Evolutionary conservation across 768 basidiomycete species (phyloP).

Genomic region (Obba rivulosa): DNA sequence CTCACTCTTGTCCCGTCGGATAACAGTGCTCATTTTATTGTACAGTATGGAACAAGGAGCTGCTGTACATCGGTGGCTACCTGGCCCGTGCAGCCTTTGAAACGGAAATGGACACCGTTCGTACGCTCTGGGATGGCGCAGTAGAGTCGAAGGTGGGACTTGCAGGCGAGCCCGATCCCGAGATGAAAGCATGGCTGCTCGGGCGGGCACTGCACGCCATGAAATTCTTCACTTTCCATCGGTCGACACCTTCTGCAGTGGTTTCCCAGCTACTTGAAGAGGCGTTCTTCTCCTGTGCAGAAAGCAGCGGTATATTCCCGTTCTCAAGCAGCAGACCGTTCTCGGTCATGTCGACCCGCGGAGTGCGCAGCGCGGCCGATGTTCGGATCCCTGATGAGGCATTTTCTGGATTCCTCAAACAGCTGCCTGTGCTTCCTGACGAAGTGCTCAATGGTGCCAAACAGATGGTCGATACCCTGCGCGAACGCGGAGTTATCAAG

Average conservation of each 20-base stretch:
- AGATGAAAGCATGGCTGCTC: constrained; percentile 47
- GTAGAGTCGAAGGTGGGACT: constrained; percentile 22
- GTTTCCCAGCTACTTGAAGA: constrained; percentile 68
- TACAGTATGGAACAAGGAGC: constrained; percentile 90
- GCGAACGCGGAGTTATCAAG: constrained; percentile 59
- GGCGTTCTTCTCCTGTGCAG: constrained; percentile 71
- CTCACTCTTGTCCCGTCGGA: constrained; percentile 3
- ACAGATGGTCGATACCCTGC: constrained; percentile 57
- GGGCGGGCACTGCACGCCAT: constrained; percentile 70
- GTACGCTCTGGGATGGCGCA: constrained; percentile 53
- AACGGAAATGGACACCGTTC: constrained; percentile 62
- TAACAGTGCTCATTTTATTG: not conserved
- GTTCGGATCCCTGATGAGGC: constrained; percentile 72
- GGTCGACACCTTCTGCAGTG: constrained; percentile 80
- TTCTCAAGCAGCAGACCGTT: constrained; percentile 34
- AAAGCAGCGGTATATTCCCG: constrained; percentile 9
- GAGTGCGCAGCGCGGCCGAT: constrained; percentile 58
- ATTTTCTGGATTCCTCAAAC: constrained; percentile 70
- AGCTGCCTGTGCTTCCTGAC: constrained; percentile 68
- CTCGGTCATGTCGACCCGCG: constrained; percentile 70
- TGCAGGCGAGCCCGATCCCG: constrained; percentile 24
- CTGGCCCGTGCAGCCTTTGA: constrained; percentile 83
- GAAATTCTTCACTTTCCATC: constrained; percentile 85
- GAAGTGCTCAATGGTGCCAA: constrained; percentile 50
- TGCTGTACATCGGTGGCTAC: constrained; percentile 80